Evolutionary conservation across 176 grass and related monocot genomes (phyloP), one percentile per base, ranked within the genome.

Genomic region (Carex pumila): DNA sequence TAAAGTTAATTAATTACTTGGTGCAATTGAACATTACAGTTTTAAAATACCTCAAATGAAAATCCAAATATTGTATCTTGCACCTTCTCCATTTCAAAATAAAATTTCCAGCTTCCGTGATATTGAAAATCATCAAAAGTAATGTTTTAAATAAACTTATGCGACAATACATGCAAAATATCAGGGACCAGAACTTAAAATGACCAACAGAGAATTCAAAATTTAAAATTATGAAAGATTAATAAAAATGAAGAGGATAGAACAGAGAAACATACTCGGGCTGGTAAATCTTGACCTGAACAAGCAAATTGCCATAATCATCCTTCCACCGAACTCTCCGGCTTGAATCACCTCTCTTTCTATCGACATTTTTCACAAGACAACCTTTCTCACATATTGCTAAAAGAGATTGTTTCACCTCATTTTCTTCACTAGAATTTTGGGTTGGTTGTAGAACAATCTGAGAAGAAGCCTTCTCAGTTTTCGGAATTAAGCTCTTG

Each of bases 261-360:
- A 4, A 55, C 0, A 57, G 12, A 57, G 19, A 12, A 66, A 83
- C 81, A 60, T 83, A 83, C 81, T 83, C 81, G 2, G 81, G 81
- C 61, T 63, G 22, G 30, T 52, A 83, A 66, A 66, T 31, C 41
- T 83, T 83, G 81, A 83, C 45, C 49, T 83, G 43, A 83, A 68
- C 81, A 53, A 83, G 81, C 58, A 45, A 17, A n/a, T 67, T 83
- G 58, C 81, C 81, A 83, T 17, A 52, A 9, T 66, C 81, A 52
- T 83, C 81, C 64, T 83, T 83, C 81, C 81, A 83, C 41, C 64
- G 81, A 68, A 83, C 25, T 66, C 60, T 66, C 15, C 64, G 61
- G 43, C 30, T 60, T 6, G 81, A 53, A 50, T 83, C 61, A 0
- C 21, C 62, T 32, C 34, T 64, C 59, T 69, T 53, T 30, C 8